Evolutionary conservation across 2,329 filamentous ascomycete genomes (phyloP).

Genomic region (Helminthosporium solani): DNA sequence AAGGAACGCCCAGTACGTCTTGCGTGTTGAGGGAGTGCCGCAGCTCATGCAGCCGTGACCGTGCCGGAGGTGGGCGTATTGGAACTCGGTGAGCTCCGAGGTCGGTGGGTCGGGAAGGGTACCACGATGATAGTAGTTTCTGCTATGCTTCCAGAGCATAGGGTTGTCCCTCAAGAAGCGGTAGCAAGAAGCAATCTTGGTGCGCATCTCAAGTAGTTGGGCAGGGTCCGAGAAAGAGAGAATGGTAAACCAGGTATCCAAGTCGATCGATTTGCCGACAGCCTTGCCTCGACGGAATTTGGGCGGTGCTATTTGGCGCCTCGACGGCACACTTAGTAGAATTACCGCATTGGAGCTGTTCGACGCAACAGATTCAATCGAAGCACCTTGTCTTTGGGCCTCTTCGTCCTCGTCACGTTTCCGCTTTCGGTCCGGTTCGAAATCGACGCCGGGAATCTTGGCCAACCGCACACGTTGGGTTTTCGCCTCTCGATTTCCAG

Average conservation of each 20-base stretch:
- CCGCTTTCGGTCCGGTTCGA: constrained; percentile 20
- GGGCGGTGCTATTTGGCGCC: constrained; percentile 20
- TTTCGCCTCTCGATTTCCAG: constrained; percentile 11
- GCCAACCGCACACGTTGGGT: constrained; percentile 33
- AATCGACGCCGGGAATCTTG: constrained; percentile 24
- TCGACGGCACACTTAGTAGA: too few species aligned
- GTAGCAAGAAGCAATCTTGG: constrained; percentile 37
- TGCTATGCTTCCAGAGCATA: constrained; percentile 42
- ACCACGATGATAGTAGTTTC: constrained; percentile 35
- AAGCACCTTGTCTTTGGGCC: not conserved
- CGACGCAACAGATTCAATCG: constrained; percentile 9
- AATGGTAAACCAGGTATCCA: constrained; percentile 42
- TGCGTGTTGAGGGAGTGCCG: constrained; percentile 37
- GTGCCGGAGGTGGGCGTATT: constrained; percentile 44
- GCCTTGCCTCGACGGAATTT: constrained; percentile 30
- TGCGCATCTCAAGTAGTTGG: constrained; percentile 38
- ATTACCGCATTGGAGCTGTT: constrained; percentile 1
- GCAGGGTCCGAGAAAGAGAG: constrained; percentile 37
- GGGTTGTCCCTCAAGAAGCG: constrained; percentile 38
- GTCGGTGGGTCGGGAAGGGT: constrained; percentile 36
- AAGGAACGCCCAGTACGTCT: constrained; percentile 47
- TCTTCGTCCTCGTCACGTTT: constrained; percentile 19
- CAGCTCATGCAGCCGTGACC: constrained; percentile 45
- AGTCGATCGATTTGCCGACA: constrained; percentile 28
- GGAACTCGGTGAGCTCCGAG: constrained; percentile 40